A percentile compares a stretch with the other conserved stretches of the same genome.
Conservation (phyloP, 2,329 filamentous ascomycete species). For the Microcyclosporella mali region DNA sequence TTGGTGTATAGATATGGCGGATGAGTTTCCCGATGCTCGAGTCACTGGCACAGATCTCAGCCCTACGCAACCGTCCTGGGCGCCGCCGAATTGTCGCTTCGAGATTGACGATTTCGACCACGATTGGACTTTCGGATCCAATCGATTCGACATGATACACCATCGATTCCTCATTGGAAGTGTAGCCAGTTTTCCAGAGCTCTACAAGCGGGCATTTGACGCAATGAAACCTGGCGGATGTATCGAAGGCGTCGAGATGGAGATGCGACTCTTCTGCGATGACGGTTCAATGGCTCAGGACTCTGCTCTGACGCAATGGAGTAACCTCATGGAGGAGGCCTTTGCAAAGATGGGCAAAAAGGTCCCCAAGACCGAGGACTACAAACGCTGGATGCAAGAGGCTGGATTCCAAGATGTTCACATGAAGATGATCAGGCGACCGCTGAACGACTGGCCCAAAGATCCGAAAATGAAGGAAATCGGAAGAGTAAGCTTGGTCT, state of each 20-base stretch:
- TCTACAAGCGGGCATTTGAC: constrained; percentile 28
- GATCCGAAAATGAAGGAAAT: constrained; percentile 25
- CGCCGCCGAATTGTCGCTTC: constrained; percentile 27
- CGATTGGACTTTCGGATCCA: constrained; percentile 35
- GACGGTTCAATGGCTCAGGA: constrained; percentile 35
- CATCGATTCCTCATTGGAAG: constrained; percentile 32
- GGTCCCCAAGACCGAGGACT: constrained; percentile 13
- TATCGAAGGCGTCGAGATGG: constrained; percentile 40
- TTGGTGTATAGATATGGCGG: constrained; percentile 33
- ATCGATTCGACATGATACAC: constrained; percentile 40
- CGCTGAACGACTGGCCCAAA: constrained; percentile 27
- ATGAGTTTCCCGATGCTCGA: constrained; percentile 23
- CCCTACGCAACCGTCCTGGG: constrained; percentile 8
- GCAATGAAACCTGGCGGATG: constrained; percentile 39
- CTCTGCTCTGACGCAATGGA: constrained; percentile 20
- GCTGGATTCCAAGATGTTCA: constrained; percentile 25
- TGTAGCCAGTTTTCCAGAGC: constrained; percentile 17
- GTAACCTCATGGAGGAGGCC: constrained; percentile 20
- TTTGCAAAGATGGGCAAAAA: constrained; percentile 18
- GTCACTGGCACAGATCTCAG: constrained; percentile 35
- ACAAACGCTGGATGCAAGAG: constrained; percentile 15
- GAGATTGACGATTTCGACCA: constrained; percentile 31
- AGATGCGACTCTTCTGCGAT: constrained; percentile 34
- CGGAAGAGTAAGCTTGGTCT: constrained; percentile 9
- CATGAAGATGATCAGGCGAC: constrained; percentile 19